Conservation (phyloP, 345 rosid species). For the Turritis glabra region DNA sequence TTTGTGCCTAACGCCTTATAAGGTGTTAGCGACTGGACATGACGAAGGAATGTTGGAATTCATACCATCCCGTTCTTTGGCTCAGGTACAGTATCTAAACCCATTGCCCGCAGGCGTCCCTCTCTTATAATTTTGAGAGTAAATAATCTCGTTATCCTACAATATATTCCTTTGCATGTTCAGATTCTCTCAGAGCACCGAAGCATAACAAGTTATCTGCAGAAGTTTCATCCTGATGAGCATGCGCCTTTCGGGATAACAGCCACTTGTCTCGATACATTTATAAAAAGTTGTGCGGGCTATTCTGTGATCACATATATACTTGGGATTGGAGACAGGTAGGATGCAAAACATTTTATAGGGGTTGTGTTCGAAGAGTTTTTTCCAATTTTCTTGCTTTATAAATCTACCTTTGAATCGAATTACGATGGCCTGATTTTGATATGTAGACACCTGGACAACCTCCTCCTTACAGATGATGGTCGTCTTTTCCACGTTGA, state of each 20-base stretch:
- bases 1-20: slow-evolving; percentile 85
- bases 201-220: slow-evolving; percentile 87
- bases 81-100: slow-evolving; percentile 58
- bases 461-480: slow-evolving; percentile 94
- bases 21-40: slow-evolving; percentile 96
- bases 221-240: slow-evolving; percentile 96
- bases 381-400: neutral
- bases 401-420: neutral
- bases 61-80: slow-evolving; percentile 90
- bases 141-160: neutral
- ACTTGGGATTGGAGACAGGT: slow-evolving; percentile 99
- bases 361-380: neutral
- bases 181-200: slow-evolving; percentile 96
- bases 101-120: neutral
- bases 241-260: slow-evolving; percentile 96
- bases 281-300: slow-evolving; percentile 98
- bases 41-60: slow-evolving; percentile 99
- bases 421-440: slow-evolving; percentile 21
- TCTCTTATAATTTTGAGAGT: neutral
- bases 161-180: slow-evolving; percentile 23
- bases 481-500: slow-evolving; percentile 98
- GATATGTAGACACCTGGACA: slow-evolving; percentile 80
- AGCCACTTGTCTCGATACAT: slow-evolving; percentile 91
- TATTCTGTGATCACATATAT: slow-evolving; percentile 97
- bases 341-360: slow-evolving; percentile 14